Percentiles rank a stretch among this genome's conserved stretches.
Conservation (phyloP, 1,284 basidiomycete genomes). For the Ustilago trichophora region DNA sequence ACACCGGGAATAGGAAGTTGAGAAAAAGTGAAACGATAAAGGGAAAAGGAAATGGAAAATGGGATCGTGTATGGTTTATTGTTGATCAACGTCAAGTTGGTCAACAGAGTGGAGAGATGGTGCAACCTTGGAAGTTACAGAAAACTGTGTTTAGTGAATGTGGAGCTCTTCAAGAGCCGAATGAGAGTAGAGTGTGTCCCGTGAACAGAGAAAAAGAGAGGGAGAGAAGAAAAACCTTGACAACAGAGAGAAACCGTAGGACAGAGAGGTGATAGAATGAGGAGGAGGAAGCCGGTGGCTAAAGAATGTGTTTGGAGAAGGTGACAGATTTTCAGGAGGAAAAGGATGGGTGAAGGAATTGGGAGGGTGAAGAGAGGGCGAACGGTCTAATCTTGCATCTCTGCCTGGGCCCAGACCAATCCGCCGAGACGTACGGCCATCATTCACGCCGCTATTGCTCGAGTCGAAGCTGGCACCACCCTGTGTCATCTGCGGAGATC, state of each 20-base stretch:
- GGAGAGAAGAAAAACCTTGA: neutral
- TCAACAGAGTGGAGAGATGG: neutral
- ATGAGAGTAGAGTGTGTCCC: conserved; percentile 1
- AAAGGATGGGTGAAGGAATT: neutral
- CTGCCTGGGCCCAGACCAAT: too few relatives aligned
- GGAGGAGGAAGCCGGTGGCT: neutral
- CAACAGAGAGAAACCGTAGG: neutral
- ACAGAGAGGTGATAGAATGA: neutral
- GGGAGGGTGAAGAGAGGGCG: neutral
- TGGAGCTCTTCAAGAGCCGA: neutral
- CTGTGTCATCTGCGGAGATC: neutral
- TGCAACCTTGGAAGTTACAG: too few relatives aligned
- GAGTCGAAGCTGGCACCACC: too few relatives aligned
- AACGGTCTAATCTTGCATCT: too few relatives aligned
- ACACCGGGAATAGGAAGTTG: too few relatives aligned
- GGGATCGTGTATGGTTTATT: too few relatives aligned
- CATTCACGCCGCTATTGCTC: too few relatives aligned
- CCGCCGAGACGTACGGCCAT: too few relatives aligned
- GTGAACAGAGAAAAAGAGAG: conserved; percentile 6
- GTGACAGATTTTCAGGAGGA: neutral
- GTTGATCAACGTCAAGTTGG: too few relatives aligned
- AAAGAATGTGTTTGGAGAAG: neutral
- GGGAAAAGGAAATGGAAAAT: too few relatives aligned
- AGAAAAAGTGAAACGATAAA: too few relatives aligned
- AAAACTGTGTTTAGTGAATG: neutral